Evolutionary conservation across 73 alveolate species (phyloP).

Genomic region (Paramecium primaurelia): DNA sequence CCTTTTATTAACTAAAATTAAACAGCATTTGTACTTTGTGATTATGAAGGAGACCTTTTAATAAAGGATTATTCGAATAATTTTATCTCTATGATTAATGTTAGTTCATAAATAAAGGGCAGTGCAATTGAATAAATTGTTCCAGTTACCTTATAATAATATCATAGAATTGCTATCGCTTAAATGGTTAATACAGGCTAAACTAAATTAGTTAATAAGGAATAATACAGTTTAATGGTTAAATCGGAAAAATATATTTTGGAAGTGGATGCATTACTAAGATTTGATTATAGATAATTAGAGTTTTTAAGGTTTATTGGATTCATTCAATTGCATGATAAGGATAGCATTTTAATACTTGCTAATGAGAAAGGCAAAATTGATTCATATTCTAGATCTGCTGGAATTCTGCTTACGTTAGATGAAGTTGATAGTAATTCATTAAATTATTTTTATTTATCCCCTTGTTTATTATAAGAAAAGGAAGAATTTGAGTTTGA

Average conservation of each 20-base stretch:
- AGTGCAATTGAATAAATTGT: neutral
- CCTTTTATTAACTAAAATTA: neutral
- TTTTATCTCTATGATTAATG: neutral
- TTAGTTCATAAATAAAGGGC: neutral
- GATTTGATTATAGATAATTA: neutral
- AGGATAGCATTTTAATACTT: neutral
- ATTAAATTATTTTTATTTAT: neutral
- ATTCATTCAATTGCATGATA: neutral
- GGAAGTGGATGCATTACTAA: neutral
- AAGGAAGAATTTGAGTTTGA: neutral
- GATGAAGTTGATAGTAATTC: neutral
- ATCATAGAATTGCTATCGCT: neutral
- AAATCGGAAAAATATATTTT: neutral
- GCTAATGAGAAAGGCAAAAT: neutral
- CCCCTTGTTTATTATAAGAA: neutral
- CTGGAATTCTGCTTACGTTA: neutral
- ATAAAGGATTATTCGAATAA: neutral
- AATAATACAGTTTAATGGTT: neutral
- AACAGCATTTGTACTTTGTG: neutral
- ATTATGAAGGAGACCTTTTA: neutral
- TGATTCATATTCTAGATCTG: neutral
- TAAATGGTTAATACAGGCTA: neutral
- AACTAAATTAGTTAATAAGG: neutral
- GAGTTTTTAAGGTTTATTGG: neutral
- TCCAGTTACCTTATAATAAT: neutral